These are phyloP conservation scores for Salicornia ramosissima DNA, from an alignment of 148 eudicot species.

Conservation along the genomic window DNA sequence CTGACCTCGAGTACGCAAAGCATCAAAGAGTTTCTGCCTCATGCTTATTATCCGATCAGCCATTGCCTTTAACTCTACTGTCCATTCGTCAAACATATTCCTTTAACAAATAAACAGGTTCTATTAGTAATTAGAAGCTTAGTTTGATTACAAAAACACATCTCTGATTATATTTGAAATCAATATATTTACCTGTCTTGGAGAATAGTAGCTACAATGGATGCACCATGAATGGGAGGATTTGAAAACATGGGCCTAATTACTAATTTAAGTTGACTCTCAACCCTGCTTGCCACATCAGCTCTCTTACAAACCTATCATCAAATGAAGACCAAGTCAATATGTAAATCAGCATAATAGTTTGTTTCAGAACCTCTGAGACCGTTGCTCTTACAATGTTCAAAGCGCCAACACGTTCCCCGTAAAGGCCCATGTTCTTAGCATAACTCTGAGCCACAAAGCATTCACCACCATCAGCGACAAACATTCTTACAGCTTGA, in stretches of 20 bases:
- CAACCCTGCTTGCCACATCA: slow-evolving; percentile 85
- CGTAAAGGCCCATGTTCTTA: slow-evolving; percentile 95
- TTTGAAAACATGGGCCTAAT: slow-evolving; percentile 92
- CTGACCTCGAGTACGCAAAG: slow-evolving; percentile 70
- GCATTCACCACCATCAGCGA: slow-evolving; percentile 91
- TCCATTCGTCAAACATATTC: slow-evolving; percentile 84
- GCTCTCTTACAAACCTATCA: slow-evolving; percentile 84
- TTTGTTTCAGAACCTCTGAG: neutral
- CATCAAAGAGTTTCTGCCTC: slow-evolving; percentile 83
- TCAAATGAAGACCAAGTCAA: slow-evolving; percentile 9
- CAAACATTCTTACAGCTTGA: slow-evolving; percentile 77
- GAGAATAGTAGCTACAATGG: slow-evolving; percentile 91
- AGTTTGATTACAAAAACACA: neutral
- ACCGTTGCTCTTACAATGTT: slow-evolving; percentile 63
- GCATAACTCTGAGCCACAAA: slow-evolving; percentile 97
- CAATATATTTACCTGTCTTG: slow-evolving; percentile 58
- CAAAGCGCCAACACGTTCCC: slow-evolving; percentile 97
- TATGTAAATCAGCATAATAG: neutral
- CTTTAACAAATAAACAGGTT: slow-evolving; percentile 29
- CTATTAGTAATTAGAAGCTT: neutral
- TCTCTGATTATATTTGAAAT: neutral
- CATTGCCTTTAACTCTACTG: slow-evolving; percentile 92
- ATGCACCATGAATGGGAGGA: slow-evolving; percentile 97
- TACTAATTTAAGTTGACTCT: slow-evolving; percentile 95
- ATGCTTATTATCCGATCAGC: slow-evolving; percentile 96